Base-by-base conservation (phyloP, 345 rosid species). In the Ricinus communis region DNA sequence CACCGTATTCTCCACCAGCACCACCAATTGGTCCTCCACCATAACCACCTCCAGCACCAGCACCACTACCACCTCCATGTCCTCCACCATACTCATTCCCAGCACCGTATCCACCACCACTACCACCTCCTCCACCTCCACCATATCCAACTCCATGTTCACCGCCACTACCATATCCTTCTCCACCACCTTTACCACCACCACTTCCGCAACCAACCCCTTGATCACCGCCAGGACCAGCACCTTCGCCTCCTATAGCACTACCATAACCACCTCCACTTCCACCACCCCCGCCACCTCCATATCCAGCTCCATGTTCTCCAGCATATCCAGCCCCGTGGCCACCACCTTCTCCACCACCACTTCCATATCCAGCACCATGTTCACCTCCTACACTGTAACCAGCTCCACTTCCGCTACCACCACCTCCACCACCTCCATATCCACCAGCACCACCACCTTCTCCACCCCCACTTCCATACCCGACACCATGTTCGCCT, bases 211-310 rank as follows among this genome's bases (percentile, higher is more conserved):
- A 27, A 33, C 31, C 70, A 14, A 21, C 53, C 25, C 45, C 56
- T 27, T 10, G 30, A 12, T 16, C 36, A 12, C 4, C 30, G 1
- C 60, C 60, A 55, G 0, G 22, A 14, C 63, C 75, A 25, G 11
- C 41, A 3, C 75, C 69, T 47, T 70, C 43, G 24, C 28, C 74
- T 5, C 49, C 66, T 0, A 18, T 47, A 5, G 10, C 57, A 13
- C 55, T 65, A 36, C 50, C 70, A 9, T 13, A 31, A 1, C 52
- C 60, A 13, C 55, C 73, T 1, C 73, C 74, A 3, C 33, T 64
- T 0, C 60, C 76, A 22, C 74, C 75, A 3, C 31, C 53, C 8
- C 67, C 77, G 0, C 59, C 77, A 31, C 62, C 62, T 21, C 77
- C 68, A 33, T 49, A n/a, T n/a, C n/a, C n/a, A n/a, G n/a, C n/a